phyloP scores from a whole-genome alignment of 2,329 filamentous ascomycete genomes.

The Fusarium graminum region DNA sequence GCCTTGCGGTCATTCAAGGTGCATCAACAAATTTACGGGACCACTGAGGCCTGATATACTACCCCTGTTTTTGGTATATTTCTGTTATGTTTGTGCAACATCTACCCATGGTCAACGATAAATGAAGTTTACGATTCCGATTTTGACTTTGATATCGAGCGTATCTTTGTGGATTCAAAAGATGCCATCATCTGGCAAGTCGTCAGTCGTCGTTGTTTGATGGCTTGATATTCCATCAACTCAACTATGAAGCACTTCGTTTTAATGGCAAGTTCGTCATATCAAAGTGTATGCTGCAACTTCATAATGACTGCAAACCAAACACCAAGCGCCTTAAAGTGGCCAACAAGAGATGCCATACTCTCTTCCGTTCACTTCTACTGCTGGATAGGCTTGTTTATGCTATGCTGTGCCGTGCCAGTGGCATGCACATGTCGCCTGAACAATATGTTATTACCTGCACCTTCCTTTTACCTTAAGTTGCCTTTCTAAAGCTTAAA shows the following conservation, averaged over 20 bases:
- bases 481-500: not conserved
- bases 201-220: not conserved
- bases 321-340: not conserved
- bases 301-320: not conserved
- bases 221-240: not conserved
- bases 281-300: not conserved
- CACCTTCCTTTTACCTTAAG: not conserved
- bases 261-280: not conserved
- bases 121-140: not conserved
- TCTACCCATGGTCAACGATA: not conserved
- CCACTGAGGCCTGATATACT: not conserved
- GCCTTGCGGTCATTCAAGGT: not conserved
- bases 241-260: not conserved
- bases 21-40: not conserved
- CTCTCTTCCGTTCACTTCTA: not conserved
- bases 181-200: not conserved
- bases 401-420: slow-evolving; percentile 20
- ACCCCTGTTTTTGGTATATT: not conserved
- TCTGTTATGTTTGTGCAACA: not conserved
- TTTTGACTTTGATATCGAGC: not conserved
- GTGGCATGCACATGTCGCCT: slow-evolving; percentile 2
- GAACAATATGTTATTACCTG: not conserved
- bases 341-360: not conserved
- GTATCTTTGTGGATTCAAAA: not conserved
- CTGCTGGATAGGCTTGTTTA: slow-evolving; percentile 8